Evolutionary conservation across 768 basidiomycete genomes (phyloP).

Genomic region (Amanita jacksonii): DNA sequence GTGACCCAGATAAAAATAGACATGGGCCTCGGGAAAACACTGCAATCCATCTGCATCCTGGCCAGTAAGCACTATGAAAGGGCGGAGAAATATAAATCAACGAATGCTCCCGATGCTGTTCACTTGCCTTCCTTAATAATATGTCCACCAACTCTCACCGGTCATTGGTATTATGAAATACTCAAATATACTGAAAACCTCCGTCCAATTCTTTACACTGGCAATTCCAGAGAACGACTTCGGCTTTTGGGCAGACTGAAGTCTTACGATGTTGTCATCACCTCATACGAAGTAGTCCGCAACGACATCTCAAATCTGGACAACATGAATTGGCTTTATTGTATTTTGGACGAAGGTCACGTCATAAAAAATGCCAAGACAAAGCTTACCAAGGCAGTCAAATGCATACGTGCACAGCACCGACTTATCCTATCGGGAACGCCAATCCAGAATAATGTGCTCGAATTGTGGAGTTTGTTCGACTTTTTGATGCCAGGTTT

Average conservation of each 20-base stretch:
- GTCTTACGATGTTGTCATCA: constrained; percentile 85
- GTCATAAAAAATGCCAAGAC: constrained; percentile 99
- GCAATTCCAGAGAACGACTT: constrained; percentile 73
- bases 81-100: constrained; percentile 52
- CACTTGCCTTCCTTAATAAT: constrained; percentile 92
- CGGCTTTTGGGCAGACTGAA: constrained; percentile 55
- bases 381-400: constrained; percentile 94
- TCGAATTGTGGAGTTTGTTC: constrained; percentile 97
- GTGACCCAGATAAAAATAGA: constrained; percentile 36
- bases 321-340: constrained; percentile 82
- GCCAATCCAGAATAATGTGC: constrained; percentile 97
- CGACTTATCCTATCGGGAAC: constrained; percentile 93
- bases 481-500: constrained; percentile 99
- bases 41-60: constrained; percentile 96
- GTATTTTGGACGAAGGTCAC: constrained; percentile 96
- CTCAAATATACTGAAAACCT: constrained; percentile 84
- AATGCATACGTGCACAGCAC: constrained; percentile 82
- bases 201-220: constrained; percentile 80
- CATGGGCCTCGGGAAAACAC: constrained; percentile 97
- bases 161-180: constrained; percentile 99
- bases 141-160: constrained; percentile 95
- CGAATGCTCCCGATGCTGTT: constrained; percentile 62
- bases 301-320: constrained; percentile 81
- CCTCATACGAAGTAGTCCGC: constrained; percentile 95
- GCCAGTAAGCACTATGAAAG: constrained; percentile 92